Evolutionary conservation across 768 basidiomycete genomes (phyloP), one percentile per base, ranked within the genome.

Genomic region (Naematelia encephala): DNA sequence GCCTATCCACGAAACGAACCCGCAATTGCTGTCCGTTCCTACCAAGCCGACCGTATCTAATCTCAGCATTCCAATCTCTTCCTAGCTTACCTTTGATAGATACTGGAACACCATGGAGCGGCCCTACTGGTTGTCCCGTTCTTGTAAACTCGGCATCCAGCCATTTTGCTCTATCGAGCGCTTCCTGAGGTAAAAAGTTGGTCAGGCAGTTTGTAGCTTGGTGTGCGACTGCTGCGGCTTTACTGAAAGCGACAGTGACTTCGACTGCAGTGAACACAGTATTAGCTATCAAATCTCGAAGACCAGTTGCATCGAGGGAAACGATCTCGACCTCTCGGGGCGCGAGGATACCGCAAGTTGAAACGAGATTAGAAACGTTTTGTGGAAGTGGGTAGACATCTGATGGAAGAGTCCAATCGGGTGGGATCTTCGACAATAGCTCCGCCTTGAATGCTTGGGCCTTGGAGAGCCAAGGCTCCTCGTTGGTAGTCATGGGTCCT

Each of bases 151-250:
- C 45, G 12, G 57, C 56, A 44, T 72, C 70, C 13, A 72, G 58
- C 54, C 50, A 54, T 21, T 50, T 14, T 3, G 68, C 70, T 21
- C 63, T 44, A 19, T 54, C 63, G 3, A 69, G 26, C 8, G 62
- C 68, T 26, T 64, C 67, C 2, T 61, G 61, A 1, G 46, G 39
- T 45, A 61, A 66, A 39, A 58, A 63, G 4, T 60, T 59, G 21
- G 64, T 68, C 29, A 76, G 50, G 56, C 76, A 74, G 50, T 78
- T 78, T 16, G 74, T 75, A 23, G 54, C 53, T 23, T 68, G 59
- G 42, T 75, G 73, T 1, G 61, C 69, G 1, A 64, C 56, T 2
- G 49, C 56, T 1, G 73, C 74, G 0, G 67, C 54, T 28, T 59
- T 56, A 14, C 56, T 26, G 45, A 67, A 73, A 5, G 68, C 68